Conservation (phyloP, 106 monocot genomes). For the Acanthochlamys bracteata region DNA sequence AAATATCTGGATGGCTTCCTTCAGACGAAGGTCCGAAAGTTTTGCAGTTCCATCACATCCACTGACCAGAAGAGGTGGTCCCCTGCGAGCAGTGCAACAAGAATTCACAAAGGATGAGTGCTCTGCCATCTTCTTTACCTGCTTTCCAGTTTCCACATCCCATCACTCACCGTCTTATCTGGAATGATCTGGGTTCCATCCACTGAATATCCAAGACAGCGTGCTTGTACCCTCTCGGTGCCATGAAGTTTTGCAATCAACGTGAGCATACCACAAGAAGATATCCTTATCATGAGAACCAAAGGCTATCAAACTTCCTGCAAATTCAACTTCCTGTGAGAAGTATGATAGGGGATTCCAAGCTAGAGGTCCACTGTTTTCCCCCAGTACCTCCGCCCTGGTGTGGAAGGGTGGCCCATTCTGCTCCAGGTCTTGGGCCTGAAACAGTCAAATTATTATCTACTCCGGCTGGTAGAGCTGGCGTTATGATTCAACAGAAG, state of each 20-base stretch:
- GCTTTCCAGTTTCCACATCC: conserved; percentile 90
- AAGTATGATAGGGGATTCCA: conserved; percentile 94
- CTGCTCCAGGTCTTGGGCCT: conserved; percentile 35
- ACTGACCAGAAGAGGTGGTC: conserved; percentile 82
- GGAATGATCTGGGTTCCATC: conserved; percentile 79
- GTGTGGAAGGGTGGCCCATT: conserved; percentile 34
- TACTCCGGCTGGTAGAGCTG: conserved; percentile 23
- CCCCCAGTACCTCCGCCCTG: conserved; percentile 35
- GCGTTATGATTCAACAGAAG: conserved; percentile 19
- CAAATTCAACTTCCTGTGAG: conserved; percentile 90
- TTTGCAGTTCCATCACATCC: conserved; percentile 97
- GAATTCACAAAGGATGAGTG: conserved; percentile 87
- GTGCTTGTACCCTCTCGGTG: conserved; percentile 85
- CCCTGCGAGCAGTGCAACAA: conserved; percentile 69
- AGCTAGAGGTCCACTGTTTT: conserved; percentile 65
- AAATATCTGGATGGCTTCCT: conserved; percentile 81
- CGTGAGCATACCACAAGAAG: conserved; percentile 79
- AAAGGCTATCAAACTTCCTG: conserved; percentile 78
- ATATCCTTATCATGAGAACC: conserved; percentile 93
- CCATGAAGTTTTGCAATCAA: conserved; percentile 96
- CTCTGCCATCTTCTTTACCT: conserved; percentile 94
- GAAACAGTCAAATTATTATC: conserved; percentile 37
- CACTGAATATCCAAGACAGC: conserved; percentile 86
- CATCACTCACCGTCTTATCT: conserved; percentile 83
- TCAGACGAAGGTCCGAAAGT: conserved; percentile 85